phyloP scores from a whole-genome alignment of 108 stramenopile genomes.

The Chaetoceros muelleri region DNA sequence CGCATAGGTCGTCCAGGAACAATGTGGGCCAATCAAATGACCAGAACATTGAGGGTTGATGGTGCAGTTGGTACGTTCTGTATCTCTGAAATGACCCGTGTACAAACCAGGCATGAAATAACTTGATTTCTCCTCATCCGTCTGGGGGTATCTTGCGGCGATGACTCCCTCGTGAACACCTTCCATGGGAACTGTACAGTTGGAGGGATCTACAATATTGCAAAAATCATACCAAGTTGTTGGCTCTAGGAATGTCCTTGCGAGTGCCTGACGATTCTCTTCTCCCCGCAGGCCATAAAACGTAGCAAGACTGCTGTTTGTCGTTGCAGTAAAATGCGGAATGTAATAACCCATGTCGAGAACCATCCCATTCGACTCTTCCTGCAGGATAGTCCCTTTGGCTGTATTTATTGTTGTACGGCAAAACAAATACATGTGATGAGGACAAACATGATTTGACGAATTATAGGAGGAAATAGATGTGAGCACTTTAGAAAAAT shows the following conservation, averaged over 20 bases:
- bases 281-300: slow-evolving; percentile 9
- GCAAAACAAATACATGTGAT: too few relatives aligned
- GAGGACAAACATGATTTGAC: too few relatives aligned
- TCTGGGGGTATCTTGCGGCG: neutral
- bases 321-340: neutral
- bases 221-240: neutral
- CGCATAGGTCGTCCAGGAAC: neutral
- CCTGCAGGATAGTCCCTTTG: neutral
- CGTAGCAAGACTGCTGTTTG: neutral
- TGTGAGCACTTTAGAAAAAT: too few relatives aligned
- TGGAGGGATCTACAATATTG: too few relatives aligned
- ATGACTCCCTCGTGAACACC: neutral
- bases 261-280: slow-evolving; percentile 2
- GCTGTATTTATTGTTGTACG: too few relatives aligned
- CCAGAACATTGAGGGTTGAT: neutral
- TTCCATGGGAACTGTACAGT: neutral
- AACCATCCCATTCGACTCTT: slow-evolving; percentile 7
- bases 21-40: neutral
- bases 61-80: slow-evolving; percentile 23
- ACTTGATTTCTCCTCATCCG: neutral
- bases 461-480: too few relatives aligned
- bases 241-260: neutral
- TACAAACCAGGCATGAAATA: slow-evolving; percentile 4
- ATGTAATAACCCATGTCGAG: slow-evolving; percentile 6
- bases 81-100: slow-evolving; percentile 25